Evolutionary conservation across 2,329 filamentous ascomycete genomes (phyloP).

Genomic region (Sporothrix globosa): DNA sequence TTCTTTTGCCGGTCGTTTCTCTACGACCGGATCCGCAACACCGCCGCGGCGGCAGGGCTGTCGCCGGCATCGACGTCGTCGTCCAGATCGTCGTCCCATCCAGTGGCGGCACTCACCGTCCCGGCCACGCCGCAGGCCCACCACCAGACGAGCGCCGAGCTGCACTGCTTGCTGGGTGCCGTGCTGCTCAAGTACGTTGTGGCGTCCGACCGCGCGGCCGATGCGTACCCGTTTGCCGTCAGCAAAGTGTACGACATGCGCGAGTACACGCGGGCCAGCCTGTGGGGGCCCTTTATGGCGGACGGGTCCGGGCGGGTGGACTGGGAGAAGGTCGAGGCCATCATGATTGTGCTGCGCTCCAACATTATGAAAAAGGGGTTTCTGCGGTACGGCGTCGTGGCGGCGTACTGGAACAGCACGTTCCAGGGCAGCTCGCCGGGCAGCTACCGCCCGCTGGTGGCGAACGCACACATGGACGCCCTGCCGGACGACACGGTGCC

Average conservation of each 20-base stretch:
- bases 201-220: conserved; percentile 43
- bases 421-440: conserved; percentile 60
- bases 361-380: conserved; percentile 60
- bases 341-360: conserved; percentile 66
- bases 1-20: conserved; percentile 68
- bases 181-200: conserved; percentile 50
- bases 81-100: neutral
- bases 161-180: conserved; percentile 71
- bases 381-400: conserved; percentile 51
- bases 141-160: conserved; percentile 68
- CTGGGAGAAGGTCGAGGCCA: conserved; percentile 79
- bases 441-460: conserved; percentile 50
- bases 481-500: neutral
- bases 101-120: conserved; percentile 18
- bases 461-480: conserved; percentile 43
- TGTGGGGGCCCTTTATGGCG: conserved; percentile 72
- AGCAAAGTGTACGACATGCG: conserved; percentile 74
- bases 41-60: neutral
- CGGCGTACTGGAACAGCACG: conserved; percentile 57
- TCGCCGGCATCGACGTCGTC: neutral
- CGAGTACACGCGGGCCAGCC: conserved; percentile 62
- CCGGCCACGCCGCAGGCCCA: conserved; percentile 42
- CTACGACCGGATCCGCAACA: conserved; percentile 52
- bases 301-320: conserved; percentile 67
- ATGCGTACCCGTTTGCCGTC: conserved; percentile 64